These are phyloP conservation scores for Gossypium laxum DNA, from an alignment of 441 rosid species.

Conservation along the genomic window DNA sequence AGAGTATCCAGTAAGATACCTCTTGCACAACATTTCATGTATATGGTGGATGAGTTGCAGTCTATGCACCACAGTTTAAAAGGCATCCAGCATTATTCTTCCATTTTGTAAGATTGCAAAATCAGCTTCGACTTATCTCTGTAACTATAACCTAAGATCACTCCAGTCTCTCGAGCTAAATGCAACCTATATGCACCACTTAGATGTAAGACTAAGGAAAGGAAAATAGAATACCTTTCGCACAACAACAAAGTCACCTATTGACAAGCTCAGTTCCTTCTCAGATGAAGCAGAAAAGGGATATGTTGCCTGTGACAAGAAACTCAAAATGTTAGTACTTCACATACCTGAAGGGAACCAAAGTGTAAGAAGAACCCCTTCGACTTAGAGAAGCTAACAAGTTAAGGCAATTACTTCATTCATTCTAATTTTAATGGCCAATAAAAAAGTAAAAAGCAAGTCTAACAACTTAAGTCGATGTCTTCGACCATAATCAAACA, in stretches of 20 bases:
- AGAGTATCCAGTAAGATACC: not conserved
- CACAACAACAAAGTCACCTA: constrained; percentile 60
- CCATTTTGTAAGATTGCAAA: no score
- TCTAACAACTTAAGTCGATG: not conserved
- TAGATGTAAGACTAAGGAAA: not conserved
- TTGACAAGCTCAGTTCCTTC: constrained; percentile 49
- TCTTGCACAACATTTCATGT: not conserved
- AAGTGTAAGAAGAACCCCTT: not conserved
- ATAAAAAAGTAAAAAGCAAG: not conserved
- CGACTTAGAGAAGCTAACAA: not conserved
- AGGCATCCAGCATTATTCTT: not conserved
- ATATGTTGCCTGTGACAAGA: constrained; percentile 40
- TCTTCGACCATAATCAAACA: not conserved
- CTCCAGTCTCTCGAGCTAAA: constrained; percentile 4
- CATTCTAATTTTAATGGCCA: not conserved
- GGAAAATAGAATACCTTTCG: constrained; percentile 37
- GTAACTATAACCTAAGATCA: not conserved
- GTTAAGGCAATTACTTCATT: not conserved
- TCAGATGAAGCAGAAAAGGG: constrained; percentile 49
- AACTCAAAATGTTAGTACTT: constrained; percentile 8
- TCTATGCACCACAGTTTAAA: not conserved
- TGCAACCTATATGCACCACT: constrained; percentile 1
- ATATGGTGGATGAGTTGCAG: not conserved
- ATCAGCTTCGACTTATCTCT: not conserved
- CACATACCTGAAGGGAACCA: not conserved